phyloP scores from a whole-genome alignment of 192 early-diverging fungal genomes.

The Podila minutissima region DNA sequence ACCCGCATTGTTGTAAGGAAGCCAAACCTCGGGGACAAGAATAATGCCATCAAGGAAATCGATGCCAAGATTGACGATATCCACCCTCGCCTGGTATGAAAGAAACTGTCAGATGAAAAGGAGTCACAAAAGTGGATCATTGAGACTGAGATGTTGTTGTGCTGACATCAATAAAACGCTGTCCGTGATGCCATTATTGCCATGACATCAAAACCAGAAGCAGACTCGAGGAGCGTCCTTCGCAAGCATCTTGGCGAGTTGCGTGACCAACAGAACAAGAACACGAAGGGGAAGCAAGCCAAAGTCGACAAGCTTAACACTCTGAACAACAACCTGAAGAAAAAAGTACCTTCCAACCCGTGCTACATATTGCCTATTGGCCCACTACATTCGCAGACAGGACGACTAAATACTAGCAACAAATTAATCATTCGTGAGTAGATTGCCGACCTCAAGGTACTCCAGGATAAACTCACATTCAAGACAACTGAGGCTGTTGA shows the following conservation, averaged over 20 bases:
- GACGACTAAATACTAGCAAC: background rate
- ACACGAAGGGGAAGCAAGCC: slow-evolving; percentile 69
- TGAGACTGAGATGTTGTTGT: background rate
- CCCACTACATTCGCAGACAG: too few species aligned
- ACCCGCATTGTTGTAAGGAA: slow-evolving; percentile 3
- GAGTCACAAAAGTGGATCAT: background rate
- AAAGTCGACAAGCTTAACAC: slow-evolving; percentile 73
- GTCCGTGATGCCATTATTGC: slow-evolving; percentile 5
- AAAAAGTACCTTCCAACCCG: slow-evolving; percentile 63
- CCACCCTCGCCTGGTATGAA: slow-evolving; percentile 11
- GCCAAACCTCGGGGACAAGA: slow-evolving; percentile 5
- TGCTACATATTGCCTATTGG: too few species aligned
- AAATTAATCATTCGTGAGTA: background rate
- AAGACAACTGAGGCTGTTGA: slow-evolving; percentile 83
- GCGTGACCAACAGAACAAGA: slow-evolving; percentile 70
- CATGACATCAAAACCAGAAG: background rate
- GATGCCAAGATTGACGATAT: slow-evolving; percentile 4
- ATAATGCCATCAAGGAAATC: slow-evolving; percentile 1
- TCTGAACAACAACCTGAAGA: slow-evolving; percentile 74
- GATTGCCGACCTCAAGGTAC: slow-evolving; percentile 65
- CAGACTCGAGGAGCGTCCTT: slow-evolving; percentile 25
- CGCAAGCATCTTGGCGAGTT: slow-evolving; percentile 67
- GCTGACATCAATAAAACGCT: background rate
- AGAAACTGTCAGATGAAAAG: background rate
- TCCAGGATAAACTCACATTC: slow-evolving; percentile 78